These are phyloP conservation scores for Lentinula sp. DNA, from an alignment of 768 basidiomycete genomes.

Conservation along the genomic window DNA sequence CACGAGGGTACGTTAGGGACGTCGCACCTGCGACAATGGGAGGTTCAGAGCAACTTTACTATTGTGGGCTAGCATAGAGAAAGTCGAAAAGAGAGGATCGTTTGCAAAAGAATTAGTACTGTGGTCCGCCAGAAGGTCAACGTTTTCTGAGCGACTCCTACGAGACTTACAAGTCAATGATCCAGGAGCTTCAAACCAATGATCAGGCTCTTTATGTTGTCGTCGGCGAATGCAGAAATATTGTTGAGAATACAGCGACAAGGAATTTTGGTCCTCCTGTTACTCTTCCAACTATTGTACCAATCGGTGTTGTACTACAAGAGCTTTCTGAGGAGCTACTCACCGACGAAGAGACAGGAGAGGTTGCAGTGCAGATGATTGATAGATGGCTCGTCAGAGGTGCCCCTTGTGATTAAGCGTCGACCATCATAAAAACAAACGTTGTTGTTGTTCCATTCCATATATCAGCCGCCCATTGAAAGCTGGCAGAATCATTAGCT, in stretches of 20 bases:
- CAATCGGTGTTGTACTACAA: conserved; percentile 9
- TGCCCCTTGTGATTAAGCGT: conserved; percentile 42
- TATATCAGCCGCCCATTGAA: conserved; percentile 51
- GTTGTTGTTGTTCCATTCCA: conserved; percentile 53
- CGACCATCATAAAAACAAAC: conserved; percentile 51
- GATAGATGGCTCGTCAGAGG: conserved; percentile 41
- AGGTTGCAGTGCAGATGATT: conserved; percentile 48
- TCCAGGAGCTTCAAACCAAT: conserved; percentile 7
- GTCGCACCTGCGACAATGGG: not conserved
- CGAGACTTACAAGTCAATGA: conserved; percentile 19
- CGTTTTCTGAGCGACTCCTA: conserved; percentile 11
- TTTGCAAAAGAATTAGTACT: not conserved
- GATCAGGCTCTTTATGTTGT: conserved; percentile 20
- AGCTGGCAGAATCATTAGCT: conserved; percentile 30
- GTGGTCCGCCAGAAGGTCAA: conserved; percentile 24
- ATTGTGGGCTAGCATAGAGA: not conserved
- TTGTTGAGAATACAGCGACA: conserved; percentile 40
- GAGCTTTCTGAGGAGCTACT: too few relatives aligned
- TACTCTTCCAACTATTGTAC: conserved; percentile 42
- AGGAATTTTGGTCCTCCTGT: conserved; percentile 49
- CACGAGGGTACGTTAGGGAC: too few relatives aligned
- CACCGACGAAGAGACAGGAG: conserved; percentile 15
- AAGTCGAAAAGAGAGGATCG: not conserved
- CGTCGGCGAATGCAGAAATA: conserved; percentile 44
- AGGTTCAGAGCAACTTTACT: not conserved